A percentile compares a stretch with the other conserved stretches of the same genome.
Evolutionary conservation across 495 filamentous ascomycete species (phyloP).

Genomic region (Rhypophila decipiens): DNA sequence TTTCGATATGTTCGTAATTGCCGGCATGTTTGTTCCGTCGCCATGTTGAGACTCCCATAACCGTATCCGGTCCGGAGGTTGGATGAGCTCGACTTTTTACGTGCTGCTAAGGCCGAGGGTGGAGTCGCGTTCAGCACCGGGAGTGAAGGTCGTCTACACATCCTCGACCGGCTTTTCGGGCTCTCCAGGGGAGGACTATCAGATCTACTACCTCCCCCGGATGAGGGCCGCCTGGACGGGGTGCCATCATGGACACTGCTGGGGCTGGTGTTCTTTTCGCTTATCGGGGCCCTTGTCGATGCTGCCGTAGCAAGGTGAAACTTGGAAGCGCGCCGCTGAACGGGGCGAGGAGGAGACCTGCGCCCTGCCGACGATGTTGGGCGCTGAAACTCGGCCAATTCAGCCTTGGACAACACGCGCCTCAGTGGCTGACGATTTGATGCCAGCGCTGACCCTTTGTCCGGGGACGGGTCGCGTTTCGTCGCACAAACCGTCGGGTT

Average conservation of each 20-base stretch:
- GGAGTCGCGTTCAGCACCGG: conserved; percentile 51
- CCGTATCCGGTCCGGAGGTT: conserved; percentile 30
- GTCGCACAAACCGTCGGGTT: conserved; percentile 25
- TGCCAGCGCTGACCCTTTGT: conserved; percentile 43
- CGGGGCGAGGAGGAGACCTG: conserved; percentile 55
- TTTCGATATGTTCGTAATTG: conserved; percentile 77
- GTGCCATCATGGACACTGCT: conserved; percentile 27
- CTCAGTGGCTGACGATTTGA: conserved; percentile 59
- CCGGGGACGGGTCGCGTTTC: conserved; percentile 41
- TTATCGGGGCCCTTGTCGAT: conserved; percentile 27
- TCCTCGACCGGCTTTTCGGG: conserved; percentile 31
- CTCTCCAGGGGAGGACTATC: conserved; percentile 42
- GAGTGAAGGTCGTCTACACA: conserved; percentile 45
- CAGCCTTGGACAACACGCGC: conserved; percentile 66
- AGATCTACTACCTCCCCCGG: conserved; percentile 28
- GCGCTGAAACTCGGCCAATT: conserved; percentile 70
- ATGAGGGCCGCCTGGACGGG: conserved; percentile 33
- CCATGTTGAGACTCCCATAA: conserved; percentile 61
- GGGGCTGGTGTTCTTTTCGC: conserved; percentile 26
- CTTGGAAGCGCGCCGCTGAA: conserved; percentile 40
- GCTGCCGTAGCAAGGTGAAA: conserved; percentile 27
- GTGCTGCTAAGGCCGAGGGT: conserved; percentile 44
- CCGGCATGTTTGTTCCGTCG: conserved; percentile 74
- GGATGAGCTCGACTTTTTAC: conserved; percentile 24
- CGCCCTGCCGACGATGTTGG: conserved; percentile 53